A percentile compares a stretch with the other conserved stretches of the same genome.
Evolutionary conservation across 1,284 basidiomycete genomes (phyloP).

Genomic region (Polyporus tsugae): DNA sequence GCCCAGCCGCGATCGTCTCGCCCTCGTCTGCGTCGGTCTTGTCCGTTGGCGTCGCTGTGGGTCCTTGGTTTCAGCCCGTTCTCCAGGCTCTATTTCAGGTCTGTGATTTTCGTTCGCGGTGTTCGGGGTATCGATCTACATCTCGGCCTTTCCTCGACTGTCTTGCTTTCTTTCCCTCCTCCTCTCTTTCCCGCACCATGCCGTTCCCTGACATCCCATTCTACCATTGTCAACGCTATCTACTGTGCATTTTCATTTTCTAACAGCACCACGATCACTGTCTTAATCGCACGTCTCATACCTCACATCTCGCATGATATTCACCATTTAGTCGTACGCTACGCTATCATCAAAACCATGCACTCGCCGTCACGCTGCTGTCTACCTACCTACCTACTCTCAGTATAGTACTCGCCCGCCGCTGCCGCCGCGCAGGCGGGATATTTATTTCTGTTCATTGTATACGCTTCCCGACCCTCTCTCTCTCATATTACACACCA

Average conservation of each 20-base stretch:
- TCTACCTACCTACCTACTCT: neutral
- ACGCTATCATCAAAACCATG: slow-evolving; percentile 1
- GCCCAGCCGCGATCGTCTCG: too few relatives aligned
- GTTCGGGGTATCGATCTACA: too few relatives aligned
- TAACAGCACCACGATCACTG: neutral
- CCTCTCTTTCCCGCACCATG: neutral
- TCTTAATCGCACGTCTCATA: neutral
- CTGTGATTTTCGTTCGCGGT: too few relatives aligned
- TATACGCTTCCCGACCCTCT: neutral
- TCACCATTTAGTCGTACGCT: neutral
- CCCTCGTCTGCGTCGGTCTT: too few relatives aligned
- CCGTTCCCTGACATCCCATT: neutral
- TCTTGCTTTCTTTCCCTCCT: too few relatives aligned
- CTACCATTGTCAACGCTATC: neutral
- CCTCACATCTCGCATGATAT: slow-evolving; percentile 1
- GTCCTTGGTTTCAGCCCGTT: too few relatives aligned
- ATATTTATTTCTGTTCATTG: slow-evolving; percentile 21
- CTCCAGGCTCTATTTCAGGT: too few relatives aligned
- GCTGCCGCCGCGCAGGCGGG: too few relatives aligned
- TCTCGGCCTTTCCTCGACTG: too few relatives aligned
- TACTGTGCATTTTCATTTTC: neutral
- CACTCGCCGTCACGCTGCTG: slow-evolving; percentile 7
- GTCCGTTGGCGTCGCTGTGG: too few relatives aligned
- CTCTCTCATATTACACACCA: neutral
- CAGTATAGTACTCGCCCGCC: slow-evolving; percentile 12